Percentiles rank a stretch among this genome's conserved stretches.
Conservation (phyloP, 768 basidiomycete species). For the Termitomyces sp. region DNA sequence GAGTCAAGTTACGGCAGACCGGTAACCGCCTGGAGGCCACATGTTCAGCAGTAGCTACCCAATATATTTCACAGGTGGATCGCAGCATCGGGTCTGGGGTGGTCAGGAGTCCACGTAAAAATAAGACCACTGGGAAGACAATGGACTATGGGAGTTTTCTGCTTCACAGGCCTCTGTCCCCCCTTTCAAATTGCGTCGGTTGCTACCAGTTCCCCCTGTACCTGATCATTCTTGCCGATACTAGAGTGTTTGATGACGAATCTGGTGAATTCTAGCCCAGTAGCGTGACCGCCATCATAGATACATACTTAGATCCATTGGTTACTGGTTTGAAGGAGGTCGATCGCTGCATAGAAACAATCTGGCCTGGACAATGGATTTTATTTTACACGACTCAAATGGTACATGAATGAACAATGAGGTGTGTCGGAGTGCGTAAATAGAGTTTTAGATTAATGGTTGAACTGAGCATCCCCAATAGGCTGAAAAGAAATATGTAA, state of each 20-base stretch:
- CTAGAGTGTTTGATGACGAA: neutral
- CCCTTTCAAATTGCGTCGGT: neutral
- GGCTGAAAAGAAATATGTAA: neutral
- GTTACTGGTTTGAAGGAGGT: neutral
- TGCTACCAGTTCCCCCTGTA: neutral
- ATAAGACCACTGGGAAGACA: neutral
- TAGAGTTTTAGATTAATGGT: slow-evolving; percentile 4
- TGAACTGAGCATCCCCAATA: slow-evolving; percentile 7
- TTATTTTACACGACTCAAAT: slow-evolving; percentile 1
- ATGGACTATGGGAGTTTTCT: neutral
- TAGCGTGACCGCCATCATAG: neutral
- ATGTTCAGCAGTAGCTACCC: neutral
- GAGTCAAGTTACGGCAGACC: slow-evolving; percentile 5
- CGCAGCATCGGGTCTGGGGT: neutral
- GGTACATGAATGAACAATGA: neutral
- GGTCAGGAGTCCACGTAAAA: slow-evolving; percentile 6
- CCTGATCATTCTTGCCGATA: neutral
- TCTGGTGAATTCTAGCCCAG: neutral
- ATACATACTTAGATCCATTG: neutral
- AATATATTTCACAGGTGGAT: slow-evolving; percentile 1
- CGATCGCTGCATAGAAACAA: neutral
- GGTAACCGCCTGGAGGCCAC: slow-evolving; percentile 2
- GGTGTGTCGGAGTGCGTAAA: neutral
- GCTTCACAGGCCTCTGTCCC: neutral
- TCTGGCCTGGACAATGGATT: neutral